Evolutionary conservation across 257 asterid genomes (phyloP).

Genomic region (Pogostemon cablin): DNA sequence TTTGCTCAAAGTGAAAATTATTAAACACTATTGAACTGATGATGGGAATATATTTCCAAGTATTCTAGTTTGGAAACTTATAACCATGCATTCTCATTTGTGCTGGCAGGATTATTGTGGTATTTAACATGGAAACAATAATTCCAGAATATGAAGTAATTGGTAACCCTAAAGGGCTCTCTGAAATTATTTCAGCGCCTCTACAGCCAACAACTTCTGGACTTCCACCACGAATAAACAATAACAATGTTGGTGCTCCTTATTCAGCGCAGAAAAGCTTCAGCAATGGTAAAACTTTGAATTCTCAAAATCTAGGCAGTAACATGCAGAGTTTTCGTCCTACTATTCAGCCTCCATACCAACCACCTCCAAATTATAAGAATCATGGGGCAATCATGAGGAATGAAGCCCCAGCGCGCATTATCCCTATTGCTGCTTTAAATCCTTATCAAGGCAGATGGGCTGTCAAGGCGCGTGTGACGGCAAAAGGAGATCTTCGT

Average conservation of each 20-base stretch:
- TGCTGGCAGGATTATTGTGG: conserved; percentile 77
- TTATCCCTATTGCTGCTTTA: conserved; percentile 86
- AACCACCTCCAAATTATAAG: conserved; percentile 89
- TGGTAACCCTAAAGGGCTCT: conserved; percentile 62
- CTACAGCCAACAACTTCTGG: conserved; percentile 52
- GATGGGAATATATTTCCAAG: conserved; percentile 17
- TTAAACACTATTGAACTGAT: conserved; percentile 18
- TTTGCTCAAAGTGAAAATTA: background rate
- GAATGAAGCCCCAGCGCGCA: conserved; percentile 95
- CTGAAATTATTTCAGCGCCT: conserved; percentile 49
- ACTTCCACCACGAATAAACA: conserved; percentile 36
- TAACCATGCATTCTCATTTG: conserved; percentile 22
- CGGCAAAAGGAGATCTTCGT: conserved; percentile 90
- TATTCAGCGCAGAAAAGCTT: conserved; percentile 43
- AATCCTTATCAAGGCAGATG: conserved; percentile 99
- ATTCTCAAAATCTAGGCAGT: conserved; percentile 43
- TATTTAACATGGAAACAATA: conserved; percentile 86
- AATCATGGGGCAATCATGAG: conserved; percentile 82
- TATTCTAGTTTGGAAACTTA: conserved; percentile 26
- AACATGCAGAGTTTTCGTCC: conserved; percentile 64
- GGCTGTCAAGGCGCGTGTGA: conserved; percentile 97
- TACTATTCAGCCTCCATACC: conserved; percentile 81
- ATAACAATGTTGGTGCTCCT: conserved; percentile 42
- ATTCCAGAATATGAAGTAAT: conserved; percentile 71
- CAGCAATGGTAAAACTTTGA: conserved; percentile 37